A percentile compares a stretch with the other conserved stretches of the same genome.
Conservation (phyloP, 1,139 yeast species). For the Geotrichum restrictum region DNA sequence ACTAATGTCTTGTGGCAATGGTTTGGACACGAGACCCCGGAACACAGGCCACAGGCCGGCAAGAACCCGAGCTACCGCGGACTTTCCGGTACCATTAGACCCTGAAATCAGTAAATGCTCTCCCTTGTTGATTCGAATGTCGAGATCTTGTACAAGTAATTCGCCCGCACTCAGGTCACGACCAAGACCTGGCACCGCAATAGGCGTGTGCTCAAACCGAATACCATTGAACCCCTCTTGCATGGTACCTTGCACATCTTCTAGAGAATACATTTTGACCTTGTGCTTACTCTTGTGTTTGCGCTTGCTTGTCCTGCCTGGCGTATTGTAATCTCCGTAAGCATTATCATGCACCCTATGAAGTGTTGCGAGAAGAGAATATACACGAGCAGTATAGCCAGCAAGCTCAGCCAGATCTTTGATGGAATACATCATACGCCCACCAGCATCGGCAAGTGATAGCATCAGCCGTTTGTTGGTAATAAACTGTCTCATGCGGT, state of each 20-base stretch:
- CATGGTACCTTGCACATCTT: slow-evolving; percentile 72
- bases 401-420: slow-evolving; percentile 89
- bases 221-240: slow-evolving; percentile 77
- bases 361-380: slow-evolving; percentile 64
- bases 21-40: slow-evolving; percentile 75
- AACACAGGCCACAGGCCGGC: slow-evolving; percentile 94
- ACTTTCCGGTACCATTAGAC: slow-evolving; percentile 85
- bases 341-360: slow-evolving; percentile 73
- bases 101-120: slow-evolving; percentile 79
- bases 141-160: slow-evolving; percentile 54
- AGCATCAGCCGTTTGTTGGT: slow-evolving; percentile 87
- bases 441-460: slow-evolving; percentile 92
- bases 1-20: slow-evolving; percentile 65
- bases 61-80: slow-evolving; percentile 76
- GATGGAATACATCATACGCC: slow-evolving; percentile 91
- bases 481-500: slow-evolving; percentile 74
- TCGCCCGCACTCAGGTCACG: slow-evolving; percentile 39
- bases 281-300: slow-evolving; percentile 12
- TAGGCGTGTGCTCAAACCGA: slow-evolving; percentile 76
- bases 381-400: slow-evolving; percentile 86
- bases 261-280: slow-evolving; percentile 32
- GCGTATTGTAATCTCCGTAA: slow-evolving; percentile 25
- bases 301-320: slow-evolving; percentile 2
- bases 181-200: slow-evolving; percentile 61
- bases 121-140: slow-evolving; percentile 60